A percentile compares a stretch with the other conserved stretches of the same genome.
Conservation (phyloP, 768 basidiomycete species). For the Cyclocybe aegerita region DNA sequence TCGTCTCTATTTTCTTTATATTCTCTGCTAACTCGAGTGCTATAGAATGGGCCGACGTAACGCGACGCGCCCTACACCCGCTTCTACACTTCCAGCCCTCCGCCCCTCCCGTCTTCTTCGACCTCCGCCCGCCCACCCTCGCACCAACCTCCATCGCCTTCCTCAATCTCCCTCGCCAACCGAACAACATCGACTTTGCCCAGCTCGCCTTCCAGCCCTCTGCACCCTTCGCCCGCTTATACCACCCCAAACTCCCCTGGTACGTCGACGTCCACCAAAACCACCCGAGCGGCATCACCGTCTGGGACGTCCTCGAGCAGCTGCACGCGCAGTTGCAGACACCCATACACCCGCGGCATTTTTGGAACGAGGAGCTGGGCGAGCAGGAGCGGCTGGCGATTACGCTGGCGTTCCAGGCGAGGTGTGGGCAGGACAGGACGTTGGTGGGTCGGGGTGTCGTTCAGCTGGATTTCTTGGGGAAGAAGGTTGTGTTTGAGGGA, state of each 20-base stretch:
- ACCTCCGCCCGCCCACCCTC: slow-evolving; percentile 45
- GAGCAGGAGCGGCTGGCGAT: slow-evolving; percentile 43
- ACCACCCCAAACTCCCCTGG: slow-evolving; percentile 62
- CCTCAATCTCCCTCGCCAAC: slow-evolving; percentile 40
- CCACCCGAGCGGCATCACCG: slow-evolving; percentile 54
- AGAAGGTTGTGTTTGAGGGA: slow-evolving; percentile 51
- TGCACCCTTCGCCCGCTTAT: slow-evolving; percentile 50
- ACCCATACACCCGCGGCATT: slow-evolving; percentile 52
- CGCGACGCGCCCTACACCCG: slow-evolving; percentile 28
- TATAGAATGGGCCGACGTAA: slow-evolving; percentile 28
- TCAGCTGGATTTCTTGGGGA: slow-evolving; percentile 61
- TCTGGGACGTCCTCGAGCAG: slow-evolving; percentile 52
- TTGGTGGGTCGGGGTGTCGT: slow-evolving; percentile 43
- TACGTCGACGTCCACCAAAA: slow-evolving; percentile 55
- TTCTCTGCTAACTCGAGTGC: neutral
- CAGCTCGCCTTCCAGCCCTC: slow-evolving; percentile 56
- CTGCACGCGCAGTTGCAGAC: slow-evolving; percentile 42
- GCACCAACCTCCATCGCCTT: slow-evolving; percentile 35
- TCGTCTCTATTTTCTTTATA: neutral
- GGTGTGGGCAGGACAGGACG: slow-evolving; percentile 38
- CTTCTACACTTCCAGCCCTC: slow-evolving; percentile 26
- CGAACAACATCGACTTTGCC: slow-evolving; percentile 49
- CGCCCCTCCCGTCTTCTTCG: slow-evolving; percentile 42
- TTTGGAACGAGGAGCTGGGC: slow-evolving; percentile 56
- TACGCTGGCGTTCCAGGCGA: slow-evolving; percentile 39